A percentile compares a stretch with the other conserved stretches of the same genome.
phyloP scores from a whole-genome alignment of 495 filamentous ascomycete genomes.

The Penicillium cosmopolitanum region DNA sequence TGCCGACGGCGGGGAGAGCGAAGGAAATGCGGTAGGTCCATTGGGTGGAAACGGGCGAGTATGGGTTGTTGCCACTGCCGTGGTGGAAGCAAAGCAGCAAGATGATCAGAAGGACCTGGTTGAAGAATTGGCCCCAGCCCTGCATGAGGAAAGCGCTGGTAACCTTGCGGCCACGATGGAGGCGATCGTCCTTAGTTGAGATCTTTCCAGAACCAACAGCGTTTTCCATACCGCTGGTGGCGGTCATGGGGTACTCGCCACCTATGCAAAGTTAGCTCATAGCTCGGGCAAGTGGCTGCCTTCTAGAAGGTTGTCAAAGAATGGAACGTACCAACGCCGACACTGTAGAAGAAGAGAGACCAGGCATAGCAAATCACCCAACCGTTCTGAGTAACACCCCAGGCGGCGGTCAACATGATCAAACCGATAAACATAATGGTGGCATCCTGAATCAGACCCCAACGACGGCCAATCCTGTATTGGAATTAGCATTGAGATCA shows the following conservation, averaged over 20 bases:
- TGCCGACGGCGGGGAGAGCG: constrained; percentile 81
- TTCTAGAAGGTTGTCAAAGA: background rate
- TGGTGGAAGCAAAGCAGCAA: constrained; percentile 81
- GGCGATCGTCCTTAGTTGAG: constrained; percentile 85
- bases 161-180: constrained; percentile 91
- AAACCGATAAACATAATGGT: constrained; percentile 88
- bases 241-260: constrained; percentile 94
- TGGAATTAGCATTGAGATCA: background rate
- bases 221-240: constrained; percentile 94
- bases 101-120: constrained; percentile 83
- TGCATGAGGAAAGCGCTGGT: constrained; percentile 96
- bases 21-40: constrained; percentile 88
- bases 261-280: constrained; percentile 26
- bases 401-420: constrained; percentile 82
- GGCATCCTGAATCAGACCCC: constrained; percentile 93
- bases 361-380: constrained; percentile 94
- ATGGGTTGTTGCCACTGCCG: constrained; percentile 70
- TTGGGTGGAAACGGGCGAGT: constrained; percentile 69
- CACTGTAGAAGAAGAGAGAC: constrained; percentile 87
- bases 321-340: constrained; percentile 71
- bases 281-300: background rate
- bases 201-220: constrained; percentile 80
- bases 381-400: constrained; percentile 80
- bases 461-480: constrained; percentile 77
- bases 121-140: constrained; percentile 92